These are phyloP conservation scores for Phymatotrichopsis omnivora DNA, from an alignment of 2,329 filamentous ascomycete species.

Conservation along the genomic window DNA sequence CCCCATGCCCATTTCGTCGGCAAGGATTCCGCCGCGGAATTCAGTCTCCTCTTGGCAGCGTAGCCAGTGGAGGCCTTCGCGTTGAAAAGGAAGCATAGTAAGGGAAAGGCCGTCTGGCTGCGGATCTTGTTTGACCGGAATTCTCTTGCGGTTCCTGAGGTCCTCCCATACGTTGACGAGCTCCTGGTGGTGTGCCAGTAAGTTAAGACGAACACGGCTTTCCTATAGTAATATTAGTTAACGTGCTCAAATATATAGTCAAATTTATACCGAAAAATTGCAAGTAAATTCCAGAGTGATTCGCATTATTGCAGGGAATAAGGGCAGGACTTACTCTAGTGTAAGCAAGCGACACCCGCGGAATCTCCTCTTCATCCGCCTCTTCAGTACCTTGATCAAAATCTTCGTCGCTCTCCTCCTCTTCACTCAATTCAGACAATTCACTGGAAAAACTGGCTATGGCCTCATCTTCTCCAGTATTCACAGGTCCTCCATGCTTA, in stretches of 20 bases:
- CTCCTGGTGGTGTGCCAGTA: slow-evolving; percentile 54
- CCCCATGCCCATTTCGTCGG: slow-evolving; percentile 97
- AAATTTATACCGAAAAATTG: too few relatives aligned
- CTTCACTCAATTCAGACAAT: too few relatives aligned
- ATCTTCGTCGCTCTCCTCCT: slow-evolving; percentile 10
- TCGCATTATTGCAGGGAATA: too few relatives aligned
- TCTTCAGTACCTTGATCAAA: slow-evolving; percentile 29
- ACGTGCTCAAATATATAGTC: too few relatives aligned
- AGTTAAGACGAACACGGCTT: neutral
- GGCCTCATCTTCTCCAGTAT: too few relatives aligned
- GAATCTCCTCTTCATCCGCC: slow-evolving; percentile 6
- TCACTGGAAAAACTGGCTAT: too few relatives aligned
- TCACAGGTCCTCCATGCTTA: too few relatives aligned
- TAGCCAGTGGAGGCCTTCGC: slow-evolving; percentile 94
- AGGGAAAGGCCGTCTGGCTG: slow-evolving; percentile 73
- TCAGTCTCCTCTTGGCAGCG: slow-evolving; percentile 71
- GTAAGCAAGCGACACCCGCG: neutral
- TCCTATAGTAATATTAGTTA: slow-evolving; percentile 2
- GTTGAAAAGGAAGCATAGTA: slow-evolving; percentile 82
- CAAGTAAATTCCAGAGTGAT: too few relatives aligned
- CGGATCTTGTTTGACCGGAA: slow-evolving; percentile 52
- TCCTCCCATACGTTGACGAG: slow-evolving; percentile 77
- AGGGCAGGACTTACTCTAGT: neutral
- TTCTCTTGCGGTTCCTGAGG: slow-evolving; percentile 55
- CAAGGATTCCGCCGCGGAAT: slow-evolving; percentile 82